Conservation (phyloP, 192 early-diverging fungal genomes). For the Allomyces macrogynus region DNA sequence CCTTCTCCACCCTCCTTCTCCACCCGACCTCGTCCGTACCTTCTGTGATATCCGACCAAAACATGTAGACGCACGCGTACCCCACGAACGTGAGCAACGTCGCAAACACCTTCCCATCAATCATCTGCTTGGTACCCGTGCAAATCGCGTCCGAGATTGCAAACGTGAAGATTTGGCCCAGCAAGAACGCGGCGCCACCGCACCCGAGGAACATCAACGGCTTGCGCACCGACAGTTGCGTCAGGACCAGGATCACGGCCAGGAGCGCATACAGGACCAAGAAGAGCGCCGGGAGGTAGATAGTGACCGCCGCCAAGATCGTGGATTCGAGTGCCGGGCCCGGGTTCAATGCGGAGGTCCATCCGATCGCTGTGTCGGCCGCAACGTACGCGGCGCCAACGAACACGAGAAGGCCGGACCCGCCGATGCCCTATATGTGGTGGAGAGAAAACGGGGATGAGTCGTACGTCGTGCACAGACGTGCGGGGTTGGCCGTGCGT, state of each 20-base stretch:
- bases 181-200: constrained; percentile 2
- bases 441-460: neutral
- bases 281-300: constrained; percentile 4
- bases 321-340: constrained; percentile 7
- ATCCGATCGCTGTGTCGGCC: constrained; percentile 8
- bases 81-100: constrained; percentile 23
- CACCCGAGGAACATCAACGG: constrained; percentile 2
- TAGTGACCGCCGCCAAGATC: constrained; percentile 5
- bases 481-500: neutral
- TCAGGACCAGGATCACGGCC: constrained; percentile 5
- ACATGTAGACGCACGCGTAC: constrained; percentile 21
- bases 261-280: constrained; percentile 5
- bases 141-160: constrained; percentile 4
- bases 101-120: constrained; percentile 31
- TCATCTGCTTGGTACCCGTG: constrained; percentile 1
- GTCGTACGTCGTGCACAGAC: neutral
- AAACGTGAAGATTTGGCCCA: constrained; percentile 8
- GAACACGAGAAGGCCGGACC: constrained; percentile 6
- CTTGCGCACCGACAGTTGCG: constrained; percentile 5
- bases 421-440: constrained; percentile 6
- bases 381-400: constrained; percentile 1
- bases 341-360: constrained; percentile 3
- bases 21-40: constrained; percentile 5
- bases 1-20: too few relatives aligned
- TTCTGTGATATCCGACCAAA: constrained; percentile 32